Percentiles rank a stretch among this genome's conserved stretches.
Evolutionary conservation across 441 rosid genomes (phyloP).

Genomic region (Pelargonium citronellum): DNA sequence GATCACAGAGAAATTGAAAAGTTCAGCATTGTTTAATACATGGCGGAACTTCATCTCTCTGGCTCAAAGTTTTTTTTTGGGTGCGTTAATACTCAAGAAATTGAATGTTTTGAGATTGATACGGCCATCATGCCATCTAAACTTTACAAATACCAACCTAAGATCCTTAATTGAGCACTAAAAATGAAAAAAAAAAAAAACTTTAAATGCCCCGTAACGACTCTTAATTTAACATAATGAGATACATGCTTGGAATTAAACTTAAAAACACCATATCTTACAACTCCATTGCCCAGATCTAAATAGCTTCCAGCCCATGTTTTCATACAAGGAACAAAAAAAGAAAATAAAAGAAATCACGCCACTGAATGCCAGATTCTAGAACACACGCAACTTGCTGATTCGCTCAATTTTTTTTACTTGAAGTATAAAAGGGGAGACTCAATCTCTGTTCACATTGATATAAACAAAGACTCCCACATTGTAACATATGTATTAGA

Average conservation of each 20-base stretch:
- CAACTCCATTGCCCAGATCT: not conserved
- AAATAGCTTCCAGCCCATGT: not conserved
- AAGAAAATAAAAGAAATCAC: not conserved
- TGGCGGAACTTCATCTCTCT: not conserved
- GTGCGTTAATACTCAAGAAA: not conserved
- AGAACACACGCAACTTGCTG: not conserved
- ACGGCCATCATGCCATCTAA: not conserved
- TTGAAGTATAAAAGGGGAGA: too few relatives aligned
- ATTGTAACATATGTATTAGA: not conserved
- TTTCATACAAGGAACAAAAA: not conserved
- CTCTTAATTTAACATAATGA: too few relatives aligned
- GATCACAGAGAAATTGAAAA: not conserved
- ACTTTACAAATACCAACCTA: not conserved
- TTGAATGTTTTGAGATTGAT: not conserved
- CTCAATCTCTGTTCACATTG: too few relatives aligned
- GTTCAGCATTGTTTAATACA: constrained; percentile 2
- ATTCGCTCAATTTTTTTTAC: too few relatives aligned
- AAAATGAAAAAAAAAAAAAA: not conserved
- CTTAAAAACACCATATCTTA: not conserved
- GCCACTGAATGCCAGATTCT: not conserved
- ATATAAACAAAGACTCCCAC: not conserved
- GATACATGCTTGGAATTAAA: too few relatives aligned
- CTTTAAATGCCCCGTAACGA: too few relatives aligned
- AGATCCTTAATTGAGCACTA: not conserved
- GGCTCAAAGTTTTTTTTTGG: not conserved